Evolutionary conservation across 1,284 basidiomycete species (phyloP).

Genomic region (Farysia itapuensis): DNA sequence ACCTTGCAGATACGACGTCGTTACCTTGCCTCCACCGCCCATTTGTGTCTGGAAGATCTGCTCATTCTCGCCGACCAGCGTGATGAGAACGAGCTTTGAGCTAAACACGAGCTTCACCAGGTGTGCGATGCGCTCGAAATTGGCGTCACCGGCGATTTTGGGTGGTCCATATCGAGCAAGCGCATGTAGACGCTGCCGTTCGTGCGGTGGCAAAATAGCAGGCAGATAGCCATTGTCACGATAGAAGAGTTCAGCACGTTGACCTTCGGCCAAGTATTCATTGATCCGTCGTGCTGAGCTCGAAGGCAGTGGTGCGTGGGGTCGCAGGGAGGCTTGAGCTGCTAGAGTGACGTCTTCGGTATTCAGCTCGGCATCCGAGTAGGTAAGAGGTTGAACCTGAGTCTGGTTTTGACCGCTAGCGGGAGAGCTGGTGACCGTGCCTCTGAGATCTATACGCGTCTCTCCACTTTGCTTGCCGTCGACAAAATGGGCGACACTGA

Average conservation of each 20-base stretch:
- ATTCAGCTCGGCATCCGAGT: slow-evolving; percentile 7
- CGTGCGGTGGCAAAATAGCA: slow-evolving; percentile 48
- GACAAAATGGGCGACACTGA: slow-evolving; percentile 36
- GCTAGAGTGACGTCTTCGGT: slow-evolving; percentile 19
- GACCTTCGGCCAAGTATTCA: slow-evolving; percentile 41
- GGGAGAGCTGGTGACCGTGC: slow-evolving; percentile 29
- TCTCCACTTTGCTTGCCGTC: slow-evolving; percentile 30
- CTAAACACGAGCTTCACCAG: slow-evolving; percentile 90
- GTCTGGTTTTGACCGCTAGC: slow-evolving; percentile 2
- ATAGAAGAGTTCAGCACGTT: slow-evolving; percentile 47
- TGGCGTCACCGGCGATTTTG: slow-evolving; percentile 70
- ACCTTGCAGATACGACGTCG: slow-evolving; percentile 21
- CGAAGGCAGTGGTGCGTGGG: slow-evolving; percentile 5
- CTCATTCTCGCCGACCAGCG: slow-evolving; percentile 77
- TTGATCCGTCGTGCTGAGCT: slow-evolving; percentile 33
- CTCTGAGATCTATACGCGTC: slow-evolving; percentile 39
- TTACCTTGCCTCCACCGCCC: slow-evolving; percentile 62
- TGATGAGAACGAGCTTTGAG: slow-evolving; percentile 80
- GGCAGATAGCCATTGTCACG: slow-evolving; percentile 49
- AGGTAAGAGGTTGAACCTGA: neutral
- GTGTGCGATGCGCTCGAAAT: slow-evolving; percentile 86
- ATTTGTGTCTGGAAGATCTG: slow-evolving; percentile 84
- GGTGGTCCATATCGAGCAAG: slow-evolving; percentile 51
- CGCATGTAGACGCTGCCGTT: slow-evolving; percentile 40
- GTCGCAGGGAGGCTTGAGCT: slow-evolving; percentile 12